Conservation (phyloP, 495 filamentous ascomycete species). For the Talaromyces liani region DNA sequence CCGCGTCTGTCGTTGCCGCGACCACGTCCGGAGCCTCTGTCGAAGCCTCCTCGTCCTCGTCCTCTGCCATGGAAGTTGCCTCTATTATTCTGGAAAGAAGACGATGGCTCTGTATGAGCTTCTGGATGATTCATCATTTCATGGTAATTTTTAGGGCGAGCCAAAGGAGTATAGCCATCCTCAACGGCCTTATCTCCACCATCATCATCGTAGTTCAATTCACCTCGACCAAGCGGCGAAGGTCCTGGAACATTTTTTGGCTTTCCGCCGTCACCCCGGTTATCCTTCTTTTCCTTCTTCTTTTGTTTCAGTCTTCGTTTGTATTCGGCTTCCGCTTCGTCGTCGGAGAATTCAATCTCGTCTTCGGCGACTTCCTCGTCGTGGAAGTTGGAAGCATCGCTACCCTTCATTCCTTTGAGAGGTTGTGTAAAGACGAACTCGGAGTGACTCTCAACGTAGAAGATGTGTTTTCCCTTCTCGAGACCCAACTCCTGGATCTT, state of each 20-base stretch:
- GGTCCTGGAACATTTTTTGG: slow-evolving; percentile 25
- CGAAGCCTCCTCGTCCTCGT: slow-evolving; percentile 26
- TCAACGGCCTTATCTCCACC: slow-evolving; percentile 38
- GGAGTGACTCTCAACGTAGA: slow-evolving; percentile 68
- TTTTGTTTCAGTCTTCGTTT: slow-evolving; percentile 63
- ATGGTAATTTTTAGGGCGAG: slow-evolving; percentile 53
- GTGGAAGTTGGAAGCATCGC: slow-evolving; percentile 87
- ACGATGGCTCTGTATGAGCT: slow-evolving; percentile 36
- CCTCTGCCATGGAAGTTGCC: slow-evolving; percentile 30
- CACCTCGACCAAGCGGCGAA: slow-evolving; percentile 34
- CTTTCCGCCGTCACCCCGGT: slow-evolving; percentile 22
- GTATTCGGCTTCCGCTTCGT: slow-evolving; percentile 83
- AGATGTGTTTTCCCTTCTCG: slow-evolving; percentile 55
- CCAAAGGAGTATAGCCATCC: slow-evolving; percentile 58
- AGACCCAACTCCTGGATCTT: slow-evolving; percentile 64
- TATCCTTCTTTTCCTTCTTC: slow-evolving; percentile 40
- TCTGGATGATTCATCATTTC: slow-evolving; percentile 42
- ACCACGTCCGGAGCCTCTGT: slow-evolving; percentile 33
- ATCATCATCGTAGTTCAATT: slow-evolving; percentile 53
- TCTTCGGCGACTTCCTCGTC: slow-evolving; percentile 85
- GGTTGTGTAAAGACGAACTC: slow-evolving; percentile 77
- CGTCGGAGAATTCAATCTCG: slow-evolving; percentile 91
- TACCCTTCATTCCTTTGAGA: slow-evolving; percentile 68
- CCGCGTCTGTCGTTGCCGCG: slow-evolving; percentile 34
- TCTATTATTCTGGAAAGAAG: background rate